Percentiles rank a stretch among this genome's conserved stretches.
Conservation (phyloP, 106 monocot genomes). For the Narthecium ossifragum region DNA sequence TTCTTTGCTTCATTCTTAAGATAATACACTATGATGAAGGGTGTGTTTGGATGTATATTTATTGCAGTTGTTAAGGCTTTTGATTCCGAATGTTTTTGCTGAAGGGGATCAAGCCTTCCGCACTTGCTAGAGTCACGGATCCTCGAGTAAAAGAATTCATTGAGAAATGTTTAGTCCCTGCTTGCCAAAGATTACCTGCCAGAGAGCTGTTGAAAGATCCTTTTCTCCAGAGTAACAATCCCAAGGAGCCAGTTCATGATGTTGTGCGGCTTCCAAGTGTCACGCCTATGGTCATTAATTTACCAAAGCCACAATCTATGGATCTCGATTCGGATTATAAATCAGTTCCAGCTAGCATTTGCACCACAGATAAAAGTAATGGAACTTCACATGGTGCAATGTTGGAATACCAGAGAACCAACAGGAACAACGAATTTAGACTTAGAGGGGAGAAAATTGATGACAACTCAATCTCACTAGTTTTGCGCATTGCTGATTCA, state of each 20-base stretch:
- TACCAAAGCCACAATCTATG: constrained; percentile 6
- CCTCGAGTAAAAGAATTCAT: constrained; percentile 42
- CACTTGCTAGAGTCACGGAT: constrained; percentile 48
- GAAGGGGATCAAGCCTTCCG: constrained; percentile 62
- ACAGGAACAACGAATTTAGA: constrained; percentile 34
- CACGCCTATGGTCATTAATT: neutral
- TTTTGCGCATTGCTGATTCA: constrained; percentile 32
- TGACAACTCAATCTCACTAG: constrained; percentile 24
- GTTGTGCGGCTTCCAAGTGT: constrained; percentile 1
- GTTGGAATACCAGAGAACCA: constrained; percentile 37
- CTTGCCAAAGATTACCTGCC: constrained; percentile 54
- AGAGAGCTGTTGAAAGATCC: constrained; percentile 62
- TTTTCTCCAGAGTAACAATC: constrained; percentile 36
- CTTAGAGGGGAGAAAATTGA: constrained; percentile 38
- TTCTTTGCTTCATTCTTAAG: too few species aligned
- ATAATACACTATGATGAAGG: neutral
- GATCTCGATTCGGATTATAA: constrained; percentile 31
- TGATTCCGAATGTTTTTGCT: neutral
- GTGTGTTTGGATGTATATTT: neutral
- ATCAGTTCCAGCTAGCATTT: constrained; percentile 3
- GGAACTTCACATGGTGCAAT: neutral
- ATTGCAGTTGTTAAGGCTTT: neutral
- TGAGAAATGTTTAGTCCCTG: constrained; percentile 65
- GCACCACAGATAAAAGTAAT: constrained; percentile 3
- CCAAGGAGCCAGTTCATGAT: constrained; percentile 1